Percentiles rank a stretch among this genome's conserved stretches.
These are phyloP conservation scores for Bretziella fagacearum DNA, from an alignment of 2,329 filamentous ascomycete species.

Conservation along the genomic window DNA sequence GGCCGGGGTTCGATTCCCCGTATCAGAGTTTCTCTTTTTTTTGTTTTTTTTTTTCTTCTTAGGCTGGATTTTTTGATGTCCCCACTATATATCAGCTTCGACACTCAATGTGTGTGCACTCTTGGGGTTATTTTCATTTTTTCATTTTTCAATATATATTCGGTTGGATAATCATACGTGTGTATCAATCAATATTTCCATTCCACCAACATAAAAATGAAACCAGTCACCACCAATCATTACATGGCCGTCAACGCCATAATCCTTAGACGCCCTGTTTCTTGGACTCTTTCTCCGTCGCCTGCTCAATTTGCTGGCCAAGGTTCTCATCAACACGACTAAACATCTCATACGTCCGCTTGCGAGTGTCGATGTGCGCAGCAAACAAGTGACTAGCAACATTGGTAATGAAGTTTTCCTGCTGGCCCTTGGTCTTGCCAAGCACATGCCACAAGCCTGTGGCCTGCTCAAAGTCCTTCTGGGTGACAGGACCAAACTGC, in stretches of 20 bases:
- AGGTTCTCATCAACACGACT: slow-evolving; percentile 35
- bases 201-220: too few species aligned
- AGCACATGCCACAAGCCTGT: slow-evolving; percentile 32
- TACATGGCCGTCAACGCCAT: too few species aligned
- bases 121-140: too few species aligned
- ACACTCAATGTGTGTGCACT: too few species aligned
- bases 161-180: too few species aligned
- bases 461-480: slow-evolving; percentile 34
- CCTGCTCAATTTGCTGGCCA: slow-evolving; percentile 23
- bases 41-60: too few species aligned
- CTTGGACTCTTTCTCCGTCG: slow-evolving; percentile 7
- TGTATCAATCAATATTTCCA: too few species aligned
- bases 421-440: slow-evolving; percentile 35
- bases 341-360: slow-evolving; percentile 46
- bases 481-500: slow-evolving; percentile 29
- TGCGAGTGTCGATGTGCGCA: slow-evolving; percentile 36
- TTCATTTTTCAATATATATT: too few species aligned
- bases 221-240: too few species aligned
- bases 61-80: too few species aligned
- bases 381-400: slow-evolving; percentile 38
- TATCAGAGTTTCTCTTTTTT: slow-evolving; percentile 17
- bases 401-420: slow-evolving; percentile 44
- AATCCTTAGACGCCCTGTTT: too few species aligned
- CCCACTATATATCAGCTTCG: too few species aligned
- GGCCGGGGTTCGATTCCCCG: slow-evolving; percentile 18